Evolutionary conservation across 2,329 filamentous ascomycete species (phyloP).

Genomic region (Aureobasidium sp.): DNA sequence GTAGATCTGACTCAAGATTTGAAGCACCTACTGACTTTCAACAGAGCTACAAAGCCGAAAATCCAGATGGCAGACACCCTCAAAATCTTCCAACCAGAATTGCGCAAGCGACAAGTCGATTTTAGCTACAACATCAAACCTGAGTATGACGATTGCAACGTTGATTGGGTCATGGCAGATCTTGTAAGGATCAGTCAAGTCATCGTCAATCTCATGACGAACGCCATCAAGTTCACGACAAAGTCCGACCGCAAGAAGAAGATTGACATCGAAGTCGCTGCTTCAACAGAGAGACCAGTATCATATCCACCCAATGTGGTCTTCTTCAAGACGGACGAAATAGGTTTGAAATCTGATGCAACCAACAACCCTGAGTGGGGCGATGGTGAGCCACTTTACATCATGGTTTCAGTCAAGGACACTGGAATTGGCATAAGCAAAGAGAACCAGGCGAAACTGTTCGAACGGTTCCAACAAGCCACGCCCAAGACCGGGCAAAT

Average conservation of each 20-base stretch:
- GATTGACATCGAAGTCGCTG: conserved; percentile 22
- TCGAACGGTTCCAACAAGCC: conserved; percentile 18
- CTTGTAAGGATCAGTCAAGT: conserved; percentile 18
- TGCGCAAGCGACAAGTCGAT: conserved; percentile 25
- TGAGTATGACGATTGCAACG: conserved; percentile 23
- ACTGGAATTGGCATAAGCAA: conserved; percentile 19
- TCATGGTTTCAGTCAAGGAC: conserved; percentile 26
- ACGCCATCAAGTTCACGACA: conserved; percentile 22
- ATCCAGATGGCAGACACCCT: conserved; percentile 24
- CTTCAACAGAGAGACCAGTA: conserved; percentile 28
- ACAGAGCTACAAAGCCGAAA: conserved; percentile 22
- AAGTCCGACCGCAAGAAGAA: conserved; percentile 13
- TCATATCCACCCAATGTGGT: conserved; percentile 35
- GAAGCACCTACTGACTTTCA: neutral
- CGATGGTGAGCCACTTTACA: conserved; percentile 15
- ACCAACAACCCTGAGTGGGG: conserved; percentile 38
- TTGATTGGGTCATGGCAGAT: conserved; percentile 18
- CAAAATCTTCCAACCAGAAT: conserved; percentile 32
- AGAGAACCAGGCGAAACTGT: conserved; percentile 16
- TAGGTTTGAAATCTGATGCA: conserved; percentile 34
- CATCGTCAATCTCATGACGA: conserved; percentile 18
- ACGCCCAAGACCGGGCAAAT: conserved; percentile 16
- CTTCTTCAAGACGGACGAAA: conserved; percentile 10
- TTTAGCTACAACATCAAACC: conserved; percentile 25
- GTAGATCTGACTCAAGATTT: neutral